Evolutionary conservation across 805 yeast genomes (phyloP), one percentile per base, ranked within the genome.

Genomic region (Pichia pseudocactophila): DNA sequence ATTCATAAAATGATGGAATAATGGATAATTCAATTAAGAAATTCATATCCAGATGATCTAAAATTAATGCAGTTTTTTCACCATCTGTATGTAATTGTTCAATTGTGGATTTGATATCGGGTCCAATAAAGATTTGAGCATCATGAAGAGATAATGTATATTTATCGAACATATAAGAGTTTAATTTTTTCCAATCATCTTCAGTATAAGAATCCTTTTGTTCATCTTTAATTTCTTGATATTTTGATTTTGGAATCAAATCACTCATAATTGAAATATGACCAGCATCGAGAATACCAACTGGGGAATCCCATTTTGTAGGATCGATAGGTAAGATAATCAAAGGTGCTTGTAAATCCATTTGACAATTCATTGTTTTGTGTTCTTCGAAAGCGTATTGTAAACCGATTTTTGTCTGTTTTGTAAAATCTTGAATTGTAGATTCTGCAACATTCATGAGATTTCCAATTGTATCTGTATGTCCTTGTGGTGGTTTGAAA

Each of bases 351-450:
- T 89, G 96, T 35, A 94, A 68, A 62, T 94, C 97, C 47, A 92
- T 72, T 53, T 84, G 78, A 20, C 88, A 74, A 55, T 88, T 81
- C 44, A 88, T 63, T 0, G 97, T 90, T 57, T 88, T 89, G 63
- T 92, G 99, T 53, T 90, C 96, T 48, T 88, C 95, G 51, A 94
- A 70, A 0, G 96, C 92, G 50, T 92, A 88, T 62, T 90, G 95
- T 17, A 92, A 70, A 0, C 97, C 97, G 48, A 92, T 72, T 54
- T 96, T 70, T 0, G 97, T 92, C 57, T 88, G 96, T 20, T 80
- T 70, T 0, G 97, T 80, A 48, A 92, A 68, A 2, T 94, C 97
- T 55, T 88, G 96, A 44, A 92, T 82, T 0, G 96, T 89, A 0
- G 89, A 85, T 48, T 89, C 96, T 0, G 99, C 98, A 1, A 96